Percentiles rank a stretch among this genome's conserved stretches.
phyloP scores from a whole-genome alignment of 2,329 filamentous ascomycete genomes.

The Xylariomycetidae sp. region DNA sequence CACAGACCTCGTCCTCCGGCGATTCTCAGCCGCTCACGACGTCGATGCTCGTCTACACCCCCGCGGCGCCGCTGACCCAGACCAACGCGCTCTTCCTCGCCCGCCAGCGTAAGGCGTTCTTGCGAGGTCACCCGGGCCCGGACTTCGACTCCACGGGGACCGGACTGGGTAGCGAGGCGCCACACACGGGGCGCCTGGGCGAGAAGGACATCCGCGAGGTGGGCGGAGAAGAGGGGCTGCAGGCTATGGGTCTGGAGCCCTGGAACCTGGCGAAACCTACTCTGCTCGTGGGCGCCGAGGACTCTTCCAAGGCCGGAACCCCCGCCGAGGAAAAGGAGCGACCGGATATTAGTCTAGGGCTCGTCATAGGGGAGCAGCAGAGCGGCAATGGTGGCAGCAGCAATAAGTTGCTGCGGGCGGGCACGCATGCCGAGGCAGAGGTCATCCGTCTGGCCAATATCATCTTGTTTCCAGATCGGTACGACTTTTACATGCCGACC shows the following conservation, averaged over 20 bases:
- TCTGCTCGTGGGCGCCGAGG: neutral
- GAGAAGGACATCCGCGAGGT: conserved; percentile 48
- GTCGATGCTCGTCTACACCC: conserved; percentile 51
- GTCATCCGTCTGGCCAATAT: conserved; percentile 51
- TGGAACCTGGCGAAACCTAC: conserved; percentile 38
- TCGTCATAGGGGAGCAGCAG: no score
- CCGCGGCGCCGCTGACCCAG: conserved; percentile 52
- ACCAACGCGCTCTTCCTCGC: conserved; percentile 54
- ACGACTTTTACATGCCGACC: conserved; percentile 43
- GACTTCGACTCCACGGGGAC: conserved; percentile 53
- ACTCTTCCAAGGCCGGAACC: conserved; percentile 12
- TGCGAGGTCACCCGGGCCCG: conserved; percentile 48
- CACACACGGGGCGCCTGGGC: conserved; percentile 42
- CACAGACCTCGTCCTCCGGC: conserved; percentile 15
- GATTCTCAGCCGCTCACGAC: conserved; percentile 14
- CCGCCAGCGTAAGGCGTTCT: conserved; percentile 53
- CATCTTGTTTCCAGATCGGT: conserved; percentile 51
- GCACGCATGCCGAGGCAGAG: conserved; percentile 41
- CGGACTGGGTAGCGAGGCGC: conserved; percentile 46
- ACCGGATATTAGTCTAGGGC: conserved; percentile 10
- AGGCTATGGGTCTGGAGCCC: conserved; percentile 54
- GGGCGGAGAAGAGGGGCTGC: conserved; percentile 45
- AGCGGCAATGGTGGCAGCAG: conserved; percentile 16
- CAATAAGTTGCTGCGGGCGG: conserved; percentile 22
- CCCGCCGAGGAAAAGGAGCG: conserved; percentile 16